Base-by-base conservation (phyloP, 176 grass and related monocot species). In the Eremochloa ophiuroides region DNA sequence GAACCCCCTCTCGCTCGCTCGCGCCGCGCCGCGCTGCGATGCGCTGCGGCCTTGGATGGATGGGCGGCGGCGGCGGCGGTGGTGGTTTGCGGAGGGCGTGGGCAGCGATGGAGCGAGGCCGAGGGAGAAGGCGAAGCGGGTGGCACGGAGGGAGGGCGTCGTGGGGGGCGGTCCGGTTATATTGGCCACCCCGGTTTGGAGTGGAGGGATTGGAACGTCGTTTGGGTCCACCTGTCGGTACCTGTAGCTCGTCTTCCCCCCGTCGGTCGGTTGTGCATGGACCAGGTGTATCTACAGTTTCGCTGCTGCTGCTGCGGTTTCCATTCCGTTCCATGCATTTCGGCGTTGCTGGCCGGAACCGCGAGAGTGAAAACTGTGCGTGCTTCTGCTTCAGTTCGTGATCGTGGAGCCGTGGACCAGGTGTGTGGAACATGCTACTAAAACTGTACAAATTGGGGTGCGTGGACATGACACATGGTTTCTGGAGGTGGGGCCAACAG, bases 191-290 rank as follows among this genome's bases (percentile, higher is more conserved):
- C 63, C 69, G 42, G 1, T 26, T 72, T 72, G n/a, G n/a, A n/a
- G n/a, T 48, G 69, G 69, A 48, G 41, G 69, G 55, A 59, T 59
- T 1, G n/a, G 69, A 72, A 20, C 69, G 25, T 30, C 41, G 60
- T 30, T 7, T 44, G 68, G 62, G 68, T 20, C 43, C 69, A 47
- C 43, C 69, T 71, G 69, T 44, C 68, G 23, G 23, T 70, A 8
- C 3, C 69, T 46, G 40, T 71, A 29, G 41, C 2, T 44, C 39
- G 7, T 70, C 13, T 28, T 27, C 3, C 25, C 23, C 15, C 50
- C n/a, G n/a, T n/a, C n/a, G n/a, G 73, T 56, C 69, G 29, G 48
- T 79, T 86, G 38, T 72, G 59, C 30, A 50, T 82, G 80, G 79
- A 74, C 66, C 44, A 71, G 69, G 78, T 69, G 59, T 67, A 68